Evolutionary conservation across 345 rosid species (phyloP).

Genomic region (Corymbia maculata): DNA sequence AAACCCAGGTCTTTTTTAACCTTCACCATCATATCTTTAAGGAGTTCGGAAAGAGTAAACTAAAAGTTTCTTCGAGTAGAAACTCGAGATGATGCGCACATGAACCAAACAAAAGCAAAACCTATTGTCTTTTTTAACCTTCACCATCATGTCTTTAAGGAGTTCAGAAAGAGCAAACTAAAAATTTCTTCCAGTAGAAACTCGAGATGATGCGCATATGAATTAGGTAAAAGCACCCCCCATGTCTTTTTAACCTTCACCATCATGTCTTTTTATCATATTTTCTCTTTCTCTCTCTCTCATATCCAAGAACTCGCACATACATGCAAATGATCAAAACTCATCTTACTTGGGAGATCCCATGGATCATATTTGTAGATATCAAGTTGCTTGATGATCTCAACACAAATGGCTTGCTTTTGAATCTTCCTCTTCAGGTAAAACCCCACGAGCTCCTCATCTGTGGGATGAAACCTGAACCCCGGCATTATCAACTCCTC

Average conservation of each 20-base stretch:
- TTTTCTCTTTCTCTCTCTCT: not conserved
- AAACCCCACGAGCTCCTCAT: constrained; percentile 87
- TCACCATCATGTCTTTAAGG: not conserved
- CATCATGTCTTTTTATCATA: not conserved
- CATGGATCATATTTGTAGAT: constrained; percentile 90
- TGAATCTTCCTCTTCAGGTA: constrained; percentile 75
- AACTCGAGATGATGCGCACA: not conserved
- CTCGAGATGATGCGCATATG: not conserved
- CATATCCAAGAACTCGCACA: not conserved
- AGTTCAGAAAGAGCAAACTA: not conserved
- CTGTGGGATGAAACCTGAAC: constrained; percentile 90
- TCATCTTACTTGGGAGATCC: constrained; percentile 81
- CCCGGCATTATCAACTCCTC: constrained; percentile 81
- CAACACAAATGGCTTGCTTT: constrained; percentile 55
- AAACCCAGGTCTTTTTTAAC: not conserved
- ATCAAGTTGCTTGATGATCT: constrained; percentile 78
- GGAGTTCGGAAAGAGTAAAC: not conserved
- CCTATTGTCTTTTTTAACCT: not conserved
- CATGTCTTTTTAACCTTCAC: not conserved
- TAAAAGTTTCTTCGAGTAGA: not conserved
- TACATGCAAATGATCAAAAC: not conserved
- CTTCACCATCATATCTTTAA: not conserved
- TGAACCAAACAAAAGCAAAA: not conserved
- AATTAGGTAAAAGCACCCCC: not conserved
- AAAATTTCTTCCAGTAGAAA: not conserved